Base-by-base conservation (phyloP, 192 early-diverging fungal genomes). In the Entomortierella beljakovae region DNA sequence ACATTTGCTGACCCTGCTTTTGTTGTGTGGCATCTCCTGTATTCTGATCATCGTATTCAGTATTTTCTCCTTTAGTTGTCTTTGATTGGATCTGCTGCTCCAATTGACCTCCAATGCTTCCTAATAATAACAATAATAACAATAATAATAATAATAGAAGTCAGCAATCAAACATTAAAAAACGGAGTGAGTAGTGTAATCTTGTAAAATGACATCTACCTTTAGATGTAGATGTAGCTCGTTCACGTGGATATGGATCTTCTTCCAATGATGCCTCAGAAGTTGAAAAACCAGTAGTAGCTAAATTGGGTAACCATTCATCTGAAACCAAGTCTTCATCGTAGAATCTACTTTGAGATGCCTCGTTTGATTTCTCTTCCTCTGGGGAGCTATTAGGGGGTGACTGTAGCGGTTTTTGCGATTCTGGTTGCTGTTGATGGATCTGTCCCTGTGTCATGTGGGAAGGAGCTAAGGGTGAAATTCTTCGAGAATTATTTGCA, bases 241-340 rank as follows among this genome's bases (percentile, higher is more conserved):
- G 52, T 13, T 77, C 64, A 6, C 71, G 54, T 26, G 65, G 74
- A 28, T 62, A 64, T 34, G 74, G 60, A 49, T 76, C 72, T 25
- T 76, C 72, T 34, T 77, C 66, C 38, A 61, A 26, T 28, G 59
- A 63, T 0, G 55, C 35, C 16, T 61, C 62, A 3, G 56, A 50
- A 10, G 55, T 31, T 23, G 64, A 59, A 22, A 57, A 61, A 42
- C 61, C 54, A 34, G 34, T 64, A 13, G 65, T 57, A 22, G 64
- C 54, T 58, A 69, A 20, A 34, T 63, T 68, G 23, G 65, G 66
- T 9, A 77, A 61, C 74, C 74, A 77, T 20, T 77, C 66, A 50
- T 77, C 74, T 15, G 60, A 51, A 26, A 69, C 60, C 6, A 58
- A 43, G 15, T 69, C 74, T 20, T 64, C 66, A 15, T 68, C 74